phyloP scores from a whole-genome alignment of 495 filamentous ascomycete species.

The Cetradonia linearis region DNA sequence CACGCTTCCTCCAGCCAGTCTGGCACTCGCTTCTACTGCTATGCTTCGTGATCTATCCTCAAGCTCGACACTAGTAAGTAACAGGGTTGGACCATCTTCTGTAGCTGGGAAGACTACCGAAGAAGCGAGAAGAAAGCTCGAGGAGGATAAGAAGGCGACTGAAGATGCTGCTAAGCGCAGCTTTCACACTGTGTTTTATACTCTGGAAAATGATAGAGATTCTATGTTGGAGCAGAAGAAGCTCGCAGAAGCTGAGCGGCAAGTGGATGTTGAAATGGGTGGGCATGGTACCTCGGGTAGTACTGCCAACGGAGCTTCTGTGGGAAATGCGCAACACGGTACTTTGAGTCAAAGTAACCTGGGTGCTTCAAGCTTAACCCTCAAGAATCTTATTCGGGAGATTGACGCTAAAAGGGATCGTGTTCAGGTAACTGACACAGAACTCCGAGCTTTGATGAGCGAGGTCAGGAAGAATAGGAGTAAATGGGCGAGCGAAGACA shows the following conservation, averaged over 20 bases:
- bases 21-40: conserved; percentile 31
- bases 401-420: conserved; percentile 85
- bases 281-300: conserved; percentile 37
- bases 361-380: conserved; percentile 88
- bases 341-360: conserved; percentile 87
- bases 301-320: conserved; percentile 33
- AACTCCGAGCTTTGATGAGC: conserved; percentile 83
- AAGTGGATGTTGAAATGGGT: conserved; percentile 85
- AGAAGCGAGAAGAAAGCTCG: conserved; percentile 83
- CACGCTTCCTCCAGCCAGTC: conserved; percentile 32
- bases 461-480: conserved; percentile 95
- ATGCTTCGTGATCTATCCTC: conserved; percentile 20
- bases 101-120: conserved; percentile 59
- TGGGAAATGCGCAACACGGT: conserved; percentile 54
- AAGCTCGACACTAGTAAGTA: conserved; percentile 21
- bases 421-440: conserved; percentile 83
- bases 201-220: conserved; percentile 84
- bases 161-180: conserved; percentile 82
- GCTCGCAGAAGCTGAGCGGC: conserved; percentile 89
- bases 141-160: conserved; percentile 86
- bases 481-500: conserved; percentile 98
- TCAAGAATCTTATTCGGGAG: conserved; percentile 91
- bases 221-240: conserved; percentile 97
- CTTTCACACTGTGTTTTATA: conserved; percentile 88
- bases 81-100: conserved; percentile 31